Evolutionary conservation across 225 moss, liverwort and hornwort genomes (phyloP).

Genomic region (Antitrichia curtipendula): DNA sequence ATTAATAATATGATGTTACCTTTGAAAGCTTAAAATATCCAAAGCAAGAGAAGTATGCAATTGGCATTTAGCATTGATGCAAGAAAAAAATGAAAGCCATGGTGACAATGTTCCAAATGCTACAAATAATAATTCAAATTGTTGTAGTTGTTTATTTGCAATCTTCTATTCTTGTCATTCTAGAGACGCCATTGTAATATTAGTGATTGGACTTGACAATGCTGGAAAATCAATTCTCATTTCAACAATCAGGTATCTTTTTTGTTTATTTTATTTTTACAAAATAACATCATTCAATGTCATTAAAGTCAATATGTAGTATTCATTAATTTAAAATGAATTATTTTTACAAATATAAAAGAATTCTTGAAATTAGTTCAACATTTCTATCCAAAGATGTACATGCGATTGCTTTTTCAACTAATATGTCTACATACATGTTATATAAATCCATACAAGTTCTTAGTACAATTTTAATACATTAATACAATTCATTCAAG

Average conservation of each 20-base stretch:
- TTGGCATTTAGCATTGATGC: slow-evolving; percentile 7
- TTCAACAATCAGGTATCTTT: neutral
- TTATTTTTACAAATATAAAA: too few relatives aligned
- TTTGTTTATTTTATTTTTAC: neutral
- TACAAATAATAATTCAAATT: neutral
- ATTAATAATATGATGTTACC: neutral
- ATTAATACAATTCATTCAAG: too few relatives aligned
- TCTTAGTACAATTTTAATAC: too few relatives aligned
- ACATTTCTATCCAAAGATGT: neutral
- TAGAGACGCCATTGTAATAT: neutral
- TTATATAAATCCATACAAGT: neutral
- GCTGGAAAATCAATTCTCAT: slow-evolving; percentile 28
- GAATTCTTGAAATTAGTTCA: neutral
- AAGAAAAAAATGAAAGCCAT: neutral
- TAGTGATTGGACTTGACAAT: slow-evolving; percentile 21
- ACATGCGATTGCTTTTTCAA: too few relatives aligned
- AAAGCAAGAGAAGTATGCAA: neutral
- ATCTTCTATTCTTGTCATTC: neutral
- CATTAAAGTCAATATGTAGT: too few relatives aligned
- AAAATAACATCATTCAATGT: too few relatives aligned
- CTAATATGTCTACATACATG: neutral
- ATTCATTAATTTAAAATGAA: neutral
- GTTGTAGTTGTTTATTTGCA: neutral
- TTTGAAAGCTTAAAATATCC: neutral
- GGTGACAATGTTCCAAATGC: neutral